Conservation (phyloP, 2,329 filamentous ascomycete genomes). For the Epichloe sp. region DNA sequence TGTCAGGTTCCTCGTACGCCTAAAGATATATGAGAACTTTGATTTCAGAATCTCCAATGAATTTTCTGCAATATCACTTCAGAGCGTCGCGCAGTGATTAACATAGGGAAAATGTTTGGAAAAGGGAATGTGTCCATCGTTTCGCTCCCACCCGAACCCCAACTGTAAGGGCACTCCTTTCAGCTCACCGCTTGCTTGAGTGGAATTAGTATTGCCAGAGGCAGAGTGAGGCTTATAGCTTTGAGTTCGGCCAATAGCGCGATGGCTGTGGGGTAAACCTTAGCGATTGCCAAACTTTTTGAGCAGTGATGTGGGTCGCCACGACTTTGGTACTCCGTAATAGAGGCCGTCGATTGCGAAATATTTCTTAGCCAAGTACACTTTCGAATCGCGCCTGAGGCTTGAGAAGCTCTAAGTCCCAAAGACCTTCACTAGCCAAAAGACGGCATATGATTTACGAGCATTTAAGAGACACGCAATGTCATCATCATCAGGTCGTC, state of each 20-base stretch:
- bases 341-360: neutral
- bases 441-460: neutral
- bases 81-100: no score
- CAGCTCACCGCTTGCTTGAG: neutral
- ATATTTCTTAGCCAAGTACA: neutral
- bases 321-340: neutral
- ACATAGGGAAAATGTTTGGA: no score
- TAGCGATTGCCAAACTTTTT: neutral
- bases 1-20: neutral
- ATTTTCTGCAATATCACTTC: no score
- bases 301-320: neutral
- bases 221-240: neutral
- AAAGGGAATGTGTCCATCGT: no score
- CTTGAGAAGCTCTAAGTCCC: neutral
- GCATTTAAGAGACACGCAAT: constrained; percentile 12
- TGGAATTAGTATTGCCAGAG: neutral
- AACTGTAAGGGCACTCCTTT: neutral
- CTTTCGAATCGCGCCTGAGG: neutral
- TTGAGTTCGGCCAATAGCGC: neutral
- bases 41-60: no score
- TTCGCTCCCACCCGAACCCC: no score
- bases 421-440: no score
- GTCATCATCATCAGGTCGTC: constrained; percentile 28
- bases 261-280: neutral
- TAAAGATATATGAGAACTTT: neutral